These are phyloP conservation scores for Phoma sp. DNA, from an alignment of 2,329 filamentous ascomycete species.

Conservation along the genomic window DNA sequence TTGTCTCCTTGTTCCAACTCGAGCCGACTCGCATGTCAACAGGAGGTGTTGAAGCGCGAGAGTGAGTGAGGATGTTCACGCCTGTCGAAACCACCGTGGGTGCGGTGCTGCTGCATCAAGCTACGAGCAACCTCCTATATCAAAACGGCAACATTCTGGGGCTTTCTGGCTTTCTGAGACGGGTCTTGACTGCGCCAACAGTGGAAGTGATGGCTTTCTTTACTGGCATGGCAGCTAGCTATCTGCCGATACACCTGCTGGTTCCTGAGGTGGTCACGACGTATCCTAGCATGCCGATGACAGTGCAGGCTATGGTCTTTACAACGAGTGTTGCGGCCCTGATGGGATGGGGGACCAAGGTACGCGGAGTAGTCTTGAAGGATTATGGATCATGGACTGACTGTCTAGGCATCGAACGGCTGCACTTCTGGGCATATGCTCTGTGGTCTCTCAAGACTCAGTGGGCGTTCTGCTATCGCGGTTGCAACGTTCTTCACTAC, in stretches of 20 bases:
- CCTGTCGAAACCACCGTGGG: slow-evolving; percentile 59
- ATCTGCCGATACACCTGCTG: slow-evolving; percentile 50
- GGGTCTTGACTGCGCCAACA: slow-evolving; percentile 50
- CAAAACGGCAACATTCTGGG: slow-evolving; percentile 61
- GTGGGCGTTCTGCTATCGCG: slow-evolving; percentile 57
- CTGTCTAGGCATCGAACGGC: slow-evolving; percentile 46
- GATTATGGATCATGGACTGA: slow-evolving; percentile 11
- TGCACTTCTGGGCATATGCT: slow-evolving; percentile 65
- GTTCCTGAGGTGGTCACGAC: slow-evolving; percentile 54
- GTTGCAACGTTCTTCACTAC: slow-evolving; percentile 45
- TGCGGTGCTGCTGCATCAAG: slow-evolving; percentile 58
- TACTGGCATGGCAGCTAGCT: slow-evolving; percentile 54
- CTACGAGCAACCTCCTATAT: slow-evolving; percentile 57
- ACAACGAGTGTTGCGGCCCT: slow-evolving; percentile 53
- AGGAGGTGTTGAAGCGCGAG: neutral
- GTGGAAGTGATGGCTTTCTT: slow-evolving; percentile 55
- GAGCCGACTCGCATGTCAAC: neutral
- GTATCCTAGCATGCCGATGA: slow-evolving; percentile 49
- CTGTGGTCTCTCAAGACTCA: slow-evolving; percentile 59
- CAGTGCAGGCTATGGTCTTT: slow-evolving; percentile 44
- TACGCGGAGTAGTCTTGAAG: slow-evolving; percentile 24
- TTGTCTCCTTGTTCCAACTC: neutral
- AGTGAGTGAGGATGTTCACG: slow-evolving; percentile 56
- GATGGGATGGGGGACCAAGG: slow-evolving; percentile 61
- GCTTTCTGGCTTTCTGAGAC: slow-evolving; percentile 56